A percentile compares a stretch with the other conserved stretches of the same genome.
Conservation (phyloP, 2,329 filamentous ascomycete species). For the Talaromyces sp. region DNA sequence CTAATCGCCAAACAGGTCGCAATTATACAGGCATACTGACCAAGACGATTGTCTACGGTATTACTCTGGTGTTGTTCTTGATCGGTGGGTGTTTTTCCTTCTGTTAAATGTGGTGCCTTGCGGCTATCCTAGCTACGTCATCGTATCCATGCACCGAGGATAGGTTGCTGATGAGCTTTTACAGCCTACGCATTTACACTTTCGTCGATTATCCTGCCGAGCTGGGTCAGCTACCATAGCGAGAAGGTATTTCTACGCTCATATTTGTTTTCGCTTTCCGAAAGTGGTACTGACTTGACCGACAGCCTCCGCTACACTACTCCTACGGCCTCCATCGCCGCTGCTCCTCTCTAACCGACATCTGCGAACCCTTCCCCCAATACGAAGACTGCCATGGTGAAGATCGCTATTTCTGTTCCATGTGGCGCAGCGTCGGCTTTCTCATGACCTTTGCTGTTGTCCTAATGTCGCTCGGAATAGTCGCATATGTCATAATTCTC, state of each 20-base stretch:
- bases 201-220: conserved; percentile 45
- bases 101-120: background rate
- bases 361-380: conserved; percentile 59
- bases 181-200: conserved; percentile 46
- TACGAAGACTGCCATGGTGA: conserved; percentile 64
- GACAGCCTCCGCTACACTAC: conserved; percentile 55
- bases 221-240: conserved; percentile 49
- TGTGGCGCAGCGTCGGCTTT: conserved; percentile 88
- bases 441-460: conserved; percentile 80
- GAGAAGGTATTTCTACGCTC: conserved; percentile 34
- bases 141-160: background rate
- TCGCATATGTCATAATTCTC: conserved; percentile 74
- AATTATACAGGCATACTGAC: conserved; percentile 50
- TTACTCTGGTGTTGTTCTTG: conserved; percentile 44
- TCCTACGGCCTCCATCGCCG: conserved; percentile 74
- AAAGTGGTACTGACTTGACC: background rate
- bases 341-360: conserved; percentile 67
- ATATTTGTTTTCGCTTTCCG: background rate
- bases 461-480: conserved; percentile 75
- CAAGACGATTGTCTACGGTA: conserved; percentile 48
- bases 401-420: conserved; percentile 76
- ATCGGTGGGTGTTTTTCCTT: conserved; percentile 33
- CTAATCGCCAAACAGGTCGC: conserved; percentile 14
- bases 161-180: background rate
- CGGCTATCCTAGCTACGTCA: conserved; percentile 6